Evolutionary conservation across 2,329 filamentous ascomycete species (phyloP).

Genomic region (Venturia asperata): DNA sequence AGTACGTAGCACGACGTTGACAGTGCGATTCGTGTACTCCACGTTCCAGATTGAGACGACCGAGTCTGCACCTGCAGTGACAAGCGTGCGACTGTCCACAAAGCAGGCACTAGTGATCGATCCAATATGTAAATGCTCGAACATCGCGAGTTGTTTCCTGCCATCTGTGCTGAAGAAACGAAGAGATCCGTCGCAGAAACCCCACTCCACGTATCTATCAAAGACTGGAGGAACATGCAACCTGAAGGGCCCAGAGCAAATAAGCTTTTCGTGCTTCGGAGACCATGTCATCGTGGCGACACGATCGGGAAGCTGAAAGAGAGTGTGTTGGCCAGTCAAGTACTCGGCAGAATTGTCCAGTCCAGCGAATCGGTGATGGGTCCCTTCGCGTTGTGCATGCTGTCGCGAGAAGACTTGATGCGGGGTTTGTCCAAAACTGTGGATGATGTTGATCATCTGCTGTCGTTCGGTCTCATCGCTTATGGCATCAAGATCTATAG

Average conservation of each 20-base stretch:
- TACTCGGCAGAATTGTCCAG: slow-evolving; percentile 73
- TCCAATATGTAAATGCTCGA: slow-evolving; percentile 88
- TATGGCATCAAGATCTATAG: slow-evolving; percentile 86
- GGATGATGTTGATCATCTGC: slow-evolving; percentile 90
- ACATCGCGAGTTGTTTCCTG: slow-evolving; percentile 75
- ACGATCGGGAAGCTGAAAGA: slow-evolving; percentile 68
- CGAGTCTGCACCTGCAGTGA: slow-evolving; percentile 89
- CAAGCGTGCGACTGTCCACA: slow-evolving; percentile 80
- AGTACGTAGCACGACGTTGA: slow-evolving; percentile 71
- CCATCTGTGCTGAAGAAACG: slow-evolving; percentile 84
- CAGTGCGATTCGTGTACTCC: slow-evolving; percentile 55
- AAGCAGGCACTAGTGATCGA: slow-evolving; percentile 79
- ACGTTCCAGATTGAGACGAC: slow-evolving; percentile 81
- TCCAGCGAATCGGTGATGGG: slow-evolving; percentile 56
- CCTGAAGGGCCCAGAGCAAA: slow-evolving; percentile 77
- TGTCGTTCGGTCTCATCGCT: slow-evolving; percentile 78
- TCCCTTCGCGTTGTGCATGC: slow-evolving; percentile 69
- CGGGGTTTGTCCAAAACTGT: slow-evolving; percentile 97
- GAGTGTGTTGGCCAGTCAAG: slow-evolving; percentile 67
- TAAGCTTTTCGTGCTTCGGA: slow-evolving; percentile 69
- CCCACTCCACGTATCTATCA: slow-evolving; percentile 93
- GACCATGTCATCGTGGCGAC: slow-evolving; percentile 75
- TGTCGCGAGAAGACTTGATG: slow-evolving; percentile 83
- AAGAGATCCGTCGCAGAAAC: slow-evolving; percentile 85
- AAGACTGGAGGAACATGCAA: slow-evolving; percentile 80